Evolutionary conservation across 805 yeast species (phyloP).

Genomic region (Ogataea neopini): DNA sequence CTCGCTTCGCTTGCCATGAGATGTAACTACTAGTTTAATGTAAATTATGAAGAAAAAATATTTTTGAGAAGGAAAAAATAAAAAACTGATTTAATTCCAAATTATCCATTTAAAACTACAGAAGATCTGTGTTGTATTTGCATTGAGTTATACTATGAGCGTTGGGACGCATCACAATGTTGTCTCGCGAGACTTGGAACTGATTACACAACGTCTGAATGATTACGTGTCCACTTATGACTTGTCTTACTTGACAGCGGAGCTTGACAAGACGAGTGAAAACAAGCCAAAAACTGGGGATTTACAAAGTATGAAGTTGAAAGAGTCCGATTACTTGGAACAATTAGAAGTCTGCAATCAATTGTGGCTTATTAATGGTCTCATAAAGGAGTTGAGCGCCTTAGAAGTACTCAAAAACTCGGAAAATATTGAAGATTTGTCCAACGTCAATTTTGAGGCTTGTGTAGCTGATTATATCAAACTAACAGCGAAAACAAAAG

Average conservation of each 20-base stretch:
- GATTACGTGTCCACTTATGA: constrained; percentile 17
- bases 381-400: constrained; percentile 27
- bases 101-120: too few species aligned
- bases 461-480: constrained; percentile 20
- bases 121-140: neutral
- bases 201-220: constrained; percentile 2
- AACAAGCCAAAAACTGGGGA: neutral
- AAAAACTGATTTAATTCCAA: neutral
- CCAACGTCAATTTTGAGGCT: constrained; percentile 14
- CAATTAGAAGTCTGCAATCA: constrained; percentile 34
- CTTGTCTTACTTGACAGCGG: constrained; percentile 11
- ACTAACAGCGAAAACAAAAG: constrained; percentile 15
- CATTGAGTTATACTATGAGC: neutral
- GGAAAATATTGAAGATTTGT: constrained; percentile 12
- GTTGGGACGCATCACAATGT: neutral
- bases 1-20: too few species aligned
- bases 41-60: neutral
- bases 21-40: neutral
- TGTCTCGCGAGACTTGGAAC: neutral
- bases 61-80: neutral
- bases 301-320: neutral
- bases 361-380: constrained; percentile 34
- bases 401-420: constrained; percentile 11
- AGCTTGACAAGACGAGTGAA: constrained; percentile 7
- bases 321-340: constrained; percentile 23